A percentile compares a stretch with the other conserved stretches of the same genome.
phyloP scores from a whole-genome alignment of 106 monocot species.

The Dioscorea dumetorum region DNA sequence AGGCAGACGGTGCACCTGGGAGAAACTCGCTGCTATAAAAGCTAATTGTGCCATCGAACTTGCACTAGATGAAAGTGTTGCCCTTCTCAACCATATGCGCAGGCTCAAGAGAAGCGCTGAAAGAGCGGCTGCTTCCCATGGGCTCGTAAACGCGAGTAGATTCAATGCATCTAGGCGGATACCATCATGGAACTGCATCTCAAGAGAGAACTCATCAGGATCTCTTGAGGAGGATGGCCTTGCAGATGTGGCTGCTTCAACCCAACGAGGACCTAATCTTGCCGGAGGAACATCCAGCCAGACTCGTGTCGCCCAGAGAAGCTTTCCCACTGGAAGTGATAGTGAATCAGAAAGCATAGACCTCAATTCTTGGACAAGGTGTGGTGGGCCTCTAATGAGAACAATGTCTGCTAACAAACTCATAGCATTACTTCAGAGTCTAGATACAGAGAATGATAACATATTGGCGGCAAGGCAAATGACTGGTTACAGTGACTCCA shows the following conservation, averaged over 20 bases:
- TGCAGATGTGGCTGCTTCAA: constrained; percentile 17
- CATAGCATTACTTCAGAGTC: constrained; percentile 61
- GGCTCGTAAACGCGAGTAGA: constrained; percentile 13
- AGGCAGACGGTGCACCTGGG: constrained; percentile 94
- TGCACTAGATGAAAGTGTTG: constrained; percentile 84
- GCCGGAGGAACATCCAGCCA: neutral
- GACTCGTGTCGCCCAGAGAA: neutral
- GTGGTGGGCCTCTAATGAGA: constrained; percentile 88
- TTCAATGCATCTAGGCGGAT: constrained; percentile 76
- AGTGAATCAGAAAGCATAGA: constrained; percentile 77
- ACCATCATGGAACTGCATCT: constrained; percentile 91
- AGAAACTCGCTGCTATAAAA: constrained; percentile 90
- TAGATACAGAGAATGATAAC: constrained; percentile 28
- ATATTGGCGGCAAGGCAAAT: constrained; percentile 7
- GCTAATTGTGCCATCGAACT: constrained; percentile 96
- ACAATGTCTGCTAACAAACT: constrained; percentile 66
- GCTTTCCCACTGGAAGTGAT: constrained; percentile 54
- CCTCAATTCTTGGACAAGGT: constrained; percentile 78
- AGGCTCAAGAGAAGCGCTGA: constrained; percentile 65
- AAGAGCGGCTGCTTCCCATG: constrained; percentile 58
- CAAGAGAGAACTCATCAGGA: constrained; percentile 84
- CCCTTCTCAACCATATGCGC: constrained; percentile 87
- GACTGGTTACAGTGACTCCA: neutral
- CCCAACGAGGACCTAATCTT: constrained; percentile 3
- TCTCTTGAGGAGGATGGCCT: constrained; percentile 63